A percentile compares a stretch with the other conserved stretches of the same genome.
These are phyloP conservation scores for Crucibulum laeve DNA, from an alignment of 768 basidiomycete genomes.

Conservation along the genomic window DNA sequence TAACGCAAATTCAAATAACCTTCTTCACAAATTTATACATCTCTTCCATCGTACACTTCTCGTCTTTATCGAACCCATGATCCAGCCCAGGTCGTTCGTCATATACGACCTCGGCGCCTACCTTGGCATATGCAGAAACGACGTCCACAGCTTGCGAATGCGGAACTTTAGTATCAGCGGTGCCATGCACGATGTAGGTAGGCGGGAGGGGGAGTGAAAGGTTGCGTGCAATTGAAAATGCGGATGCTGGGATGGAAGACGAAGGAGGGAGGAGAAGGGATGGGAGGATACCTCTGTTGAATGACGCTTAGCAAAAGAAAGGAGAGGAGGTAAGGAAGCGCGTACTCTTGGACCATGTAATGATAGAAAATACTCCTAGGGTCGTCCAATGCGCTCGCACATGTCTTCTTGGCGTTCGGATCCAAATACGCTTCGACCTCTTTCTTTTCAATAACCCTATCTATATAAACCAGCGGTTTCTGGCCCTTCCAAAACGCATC, in stretches of 20 bases:
- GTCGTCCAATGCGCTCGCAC: conserved; percentile 17
- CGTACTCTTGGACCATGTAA: conserved; percentile 38
- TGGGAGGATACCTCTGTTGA: conserved; percentile 21
- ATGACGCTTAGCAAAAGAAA: not conserved
- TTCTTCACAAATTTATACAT: conserved; percentile 23
- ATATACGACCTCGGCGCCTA: conserved; percentile 19
- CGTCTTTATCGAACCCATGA: conserved; percentile 29
- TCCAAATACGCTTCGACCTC: conserved; percentile 27
- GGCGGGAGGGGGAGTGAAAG: conserved; percentile 23
- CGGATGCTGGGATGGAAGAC: conserved; percentile 18
- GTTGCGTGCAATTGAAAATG: conserved; percentile 23
- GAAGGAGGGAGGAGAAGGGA: conserved; percentile 27
- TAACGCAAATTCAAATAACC: not conserved
- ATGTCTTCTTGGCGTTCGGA: conserved; percentile 18
- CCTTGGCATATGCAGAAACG: conserved; percentile 19
- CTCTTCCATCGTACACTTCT: conserved; percentile 24
- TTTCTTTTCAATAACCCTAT: conserved; percentile 20
- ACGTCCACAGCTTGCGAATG: conserved; percentile 28
- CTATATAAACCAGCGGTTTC: conserved; percentile 26
- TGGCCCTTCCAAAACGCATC: conserved; percentile 34
- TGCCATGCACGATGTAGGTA: conserved; percentile 31
- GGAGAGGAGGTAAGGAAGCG: not conserved
- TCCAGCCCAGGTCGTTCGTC: conserved; percentile 27
- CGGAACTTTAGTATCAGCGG: conserved; percentile 29
- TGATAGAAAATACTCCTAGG: conserved; percentile 26